These are phyloP conservation scores for Tetrapisispora namnaoensis DNA, from an alignment of 805 yeast genomes.

Conservation along the genomic window DNA sequence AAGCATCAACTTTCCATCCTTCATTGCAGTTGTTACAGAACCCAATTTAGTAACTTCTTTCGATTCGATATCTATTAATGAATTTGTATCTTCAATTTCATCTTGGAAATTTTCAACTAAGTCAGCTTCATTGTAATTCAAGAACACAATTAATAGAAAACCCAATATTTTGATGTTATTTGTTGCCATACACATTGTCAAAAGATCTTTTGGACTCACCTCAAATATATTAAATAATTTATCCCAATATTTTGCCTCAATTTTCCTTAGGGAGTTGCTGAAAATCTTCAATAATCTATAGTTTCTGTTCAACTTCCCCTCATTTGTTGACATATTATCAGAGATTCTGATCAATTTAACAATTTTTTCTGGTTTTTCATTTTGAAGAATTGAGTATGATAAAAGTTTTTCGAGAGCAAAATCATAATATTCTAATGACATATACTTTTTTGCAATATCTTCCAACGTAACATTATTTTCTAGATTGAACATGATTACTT, in stretches of 20 bases:
- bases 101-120: constrained; percentile 1
- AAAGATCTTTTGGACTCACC: constrained; percentile 25
- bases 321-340: constrained; percentile 2
- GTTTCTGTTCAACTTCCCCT: background rate
- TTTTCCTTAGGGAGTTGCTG: constrained; percentile 28
- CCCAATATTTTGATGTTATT: constrained; percentile 27
- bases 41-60: background rate
- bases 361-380: constrained; percentile 17
- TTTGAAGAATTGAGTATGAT: constrained; percentile 18
- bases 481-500: constrained; percentile 15
- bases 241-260: constrained; percentile 27
- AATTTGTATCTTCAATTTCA: background rate
- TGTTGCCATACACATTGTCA: constrained; percentile 24
- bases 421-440: constrained; percentile 21
- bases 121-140: constrained; percentile 23
- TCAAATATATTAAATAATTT: constrained; percentile 16
- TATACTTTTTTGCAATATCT: constrained; percentile 18
- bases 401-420: constrained; percentile 29
- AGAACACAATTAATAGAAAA: constrained; percentile 23
- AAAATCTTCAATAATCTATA: constrained; percentile 24
- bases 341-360: constrained; percentile 16
- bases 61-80: background rate
- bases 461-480: constrained; percentile 7
- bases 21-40: constrained; percentile 14
- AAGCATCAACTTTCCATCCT: constrained; percentile 26